Evolutionary conservation across 192 early-diverging fungal genomes (phyloP).

Genomic region (Entomortierella parvispora): DNA sequence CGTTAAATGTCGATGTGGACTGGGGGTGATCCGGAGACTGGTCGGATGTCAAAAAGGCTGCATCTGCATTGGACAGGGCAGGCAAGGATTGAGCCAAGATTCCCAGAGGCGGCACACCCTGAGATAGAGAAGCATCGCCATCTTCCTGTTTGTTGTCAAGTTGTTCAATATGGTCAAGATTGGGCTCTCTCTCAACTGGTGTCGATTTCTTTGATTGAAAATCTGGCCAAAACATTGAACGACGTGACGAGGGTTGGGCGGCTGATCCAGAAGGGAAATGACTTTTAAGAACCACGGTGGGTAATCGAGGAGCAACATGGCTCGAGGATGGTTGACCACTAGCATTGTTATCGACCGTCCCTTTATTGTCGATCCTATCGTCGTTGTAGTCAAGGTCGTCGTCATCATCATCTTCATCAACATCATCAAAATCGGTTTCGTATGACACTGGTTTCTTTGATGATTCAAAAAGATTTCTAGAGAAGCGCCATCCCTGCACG

Average conservation of each 20-base stretch:
- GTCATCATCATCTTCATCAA: slow-evolving; percentile 24
- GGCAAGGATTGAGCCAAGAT: slow-evolving; percentile 12
- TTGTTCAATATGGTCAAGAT: slow-evolving; percentile 20
- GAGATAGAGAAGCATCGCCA: neutral
- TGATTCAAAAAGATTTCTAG: slow-evolving; percentile 10
- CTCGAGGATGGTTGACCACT: neutral
- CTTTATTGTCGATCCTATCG: neutral
- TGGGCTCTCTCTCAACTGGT: neutral
- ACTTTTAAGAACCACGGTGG: neutral
- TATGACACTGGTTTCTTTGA: neutral
- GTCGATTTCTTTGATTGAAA: neutral
- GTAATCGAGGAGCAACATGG: neutral
- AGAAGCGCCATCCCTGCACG: slow-evolving; percentile 12
- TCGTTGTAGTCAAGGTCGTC: slow-evolving; percentile 17
- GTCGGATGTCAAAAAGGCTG: too few relatives aligned
- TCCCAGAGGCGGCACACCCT: neutral
- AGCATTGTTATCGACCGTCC: neutral
- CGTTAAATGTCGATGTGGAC: slow-evolving; percentile 15
- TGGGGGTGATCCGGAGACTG: neutral
- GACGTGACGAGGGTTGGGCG: slow-evolving; percentile 1
- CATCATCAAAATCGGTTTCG: slow-evolving; percentile 39
- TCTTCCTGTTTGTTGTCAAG: slow-evolving; percentile 1
- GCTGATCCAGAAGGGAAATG: neutral
- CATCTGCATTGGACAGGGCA: neutral
- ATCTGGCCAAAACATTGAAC: slow-evolving; percentile 5